Percentiles rank a stretch among this genome's conserved stretches.
These are phyloP conservation scores for Scytalidium lignicola DNA, from an alignment of 2,329 filamentous ascomycete species.

Conservation along the genomic window DNA sequence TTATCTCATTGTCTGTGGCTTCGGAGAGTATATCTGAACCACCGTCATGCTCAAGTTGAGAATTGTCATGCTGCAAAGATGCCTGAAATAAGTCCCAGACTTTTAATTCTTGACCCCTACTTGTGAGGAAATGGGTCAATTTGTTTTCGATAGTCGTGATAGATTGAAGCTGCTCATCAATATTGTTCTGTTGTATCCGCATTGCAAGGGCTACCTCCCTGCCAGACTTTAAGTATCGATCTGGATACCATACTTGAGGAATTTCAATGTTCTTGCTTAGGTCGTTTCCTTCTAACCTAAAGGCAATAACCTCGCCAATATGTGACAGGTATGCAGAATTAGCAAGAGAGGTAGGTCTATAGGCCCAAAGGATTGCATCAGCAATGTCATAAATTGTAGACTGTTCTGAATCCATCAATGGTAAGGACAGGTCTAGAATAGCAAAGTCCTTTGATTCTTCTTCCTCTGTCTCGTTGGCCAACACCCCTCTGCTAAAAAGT, in stretches of 20 bases:
- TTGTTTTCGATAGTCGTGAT: slow-evolving; percentile 22
- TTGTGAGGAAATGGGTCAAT: slow-evolving; percentile 17
- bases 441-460: slow-evolving; percentile 20
- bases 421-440: slow-evolving; percentile 24
- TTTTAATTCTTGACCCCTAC: slow-evolving; percentile 18
- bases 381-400: slow-evolving; percentile 28
- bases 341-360: slow-evolving; percentile 11
- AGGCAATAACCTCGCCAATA: slow-evolving; percentile 43
- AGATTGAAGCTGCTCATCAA: slow-evolving; percentile 21
- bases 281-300: slow-evolving; percentile 37
- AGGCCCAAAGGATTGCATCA: slow-evolving; percentile 26
- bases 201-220: slow-evolving; percentile 43
- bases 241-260: slow-evolving; percentile 46
- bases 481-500: slow-evolving; percentile 23
- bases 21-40: slow-evolving; percentile 2
- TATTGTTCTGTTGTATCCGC: slow-evolving; percentile 21
- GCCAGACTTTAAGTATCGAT: slow-evolving; percentile 44
- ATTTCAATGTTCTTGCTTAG: slow-evolving; percentile 44
- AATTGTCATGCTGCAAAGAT: slow-evolving; percentile 25
- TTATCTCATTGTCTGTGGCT: background rate
- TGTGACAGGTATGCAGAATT: slow-evolving; percentile 25
- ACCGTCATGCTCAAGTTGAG: slow-evolving; percentile 6
- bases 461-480: slow-evolving; percentile 10
- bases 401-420: slow-evolving; percentile 15
- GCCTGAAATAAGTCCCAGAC: slow-evolving; percentile 25